Conservation (phyloP, 768 basidiomycete genomes). For the Sutorius australiensis region DNA sequence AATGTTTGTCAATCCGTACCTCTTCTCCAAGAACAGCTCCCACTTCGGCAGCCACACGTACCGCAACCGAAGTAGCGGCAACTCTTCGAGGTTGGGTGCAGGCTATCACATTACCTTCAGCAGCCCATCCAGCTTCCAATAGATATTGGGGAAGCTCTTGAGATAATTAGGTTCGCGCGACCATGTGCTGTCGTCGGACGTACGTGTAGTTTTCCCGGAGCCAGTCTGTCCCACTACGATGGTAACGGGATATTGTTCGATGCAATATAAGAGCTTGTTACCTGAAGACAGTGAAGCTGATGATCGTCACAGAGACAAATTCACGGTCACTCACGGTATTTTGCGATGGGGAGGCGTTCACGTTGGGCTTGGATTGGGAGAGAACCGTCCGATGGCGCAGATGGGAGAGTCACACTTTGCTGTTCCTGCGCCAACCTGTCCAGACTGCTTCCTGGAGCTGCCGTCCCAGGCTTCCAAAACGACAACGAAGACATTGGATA, state of each 20-base stretch:
- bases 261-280: conserved; percentile 72
- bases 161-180: conserved; percentile 6
- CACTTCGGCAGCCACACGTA: conserved; percentile 88
- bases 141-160: conserved; percentile 95
- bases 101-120: conserved; percentile 76
- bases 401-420: conserved; percentile 58
- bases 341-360: conserved; percentile 83
- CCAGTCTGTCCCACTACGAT: conserved; percentile 96
- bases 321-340: conserved; percentile 59
- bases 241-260: conserved; percentile 79
- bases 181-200: conserved; percentile 27
- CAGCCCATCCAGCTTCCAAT: conserved; percentile 89
- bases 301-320: conserved; percentile 2
- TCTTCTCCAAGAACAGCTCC: conserved; percentile 87
- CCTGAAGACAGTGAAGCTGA: conserved; percentile 39
- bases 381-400: conserved; percentile 51
- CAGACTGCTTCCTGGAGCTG: conserved; percentile 79
- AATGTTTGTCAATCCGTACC: conserved; percentile 36
- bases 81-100: conserved; percentile 93
- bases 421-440: conserved; percentile 81
- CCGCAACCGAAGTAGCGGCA: conserved; percentile 92
- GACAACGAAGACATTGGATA: conserved; percentile 48
- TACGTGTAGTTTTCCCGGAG: conserved; percentile 96
- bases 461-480: conserved; percentile 90
- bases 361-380: conserved; percentile 72